Conservation (phyloP, 345 rosid species). For the Combretum micranthum region DNA sequence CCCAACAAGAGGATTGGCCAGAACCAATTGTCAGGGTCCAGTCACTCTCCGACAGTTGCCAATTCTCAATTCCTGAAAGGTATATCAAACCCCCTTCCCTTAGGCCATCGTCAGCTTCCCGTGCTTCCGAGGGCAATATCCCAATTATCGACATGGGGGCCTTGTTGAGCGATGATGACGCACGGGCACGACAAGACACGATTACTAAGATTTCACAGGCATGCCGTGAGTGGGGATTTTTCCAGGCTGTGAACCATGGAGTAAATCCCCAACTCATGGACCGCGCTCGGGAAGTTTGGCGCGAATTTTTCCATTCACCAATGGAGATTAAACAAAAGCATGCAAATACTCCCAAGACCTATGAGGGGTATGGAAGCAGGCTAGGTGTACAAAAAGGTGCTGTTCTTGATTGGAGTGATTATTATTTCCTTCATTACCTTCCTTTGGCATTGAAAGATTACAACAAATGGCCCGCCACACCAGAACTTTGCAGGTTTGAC, state of each 20-base stretch:
- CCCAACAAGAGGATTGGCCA: conserved; percentile 72
- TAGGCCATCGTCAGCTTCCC: conserved; percentile 31
- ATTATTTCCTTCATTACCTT: conserved; percentile 68
- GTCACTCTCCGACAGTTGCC: conserved; percentile 57
- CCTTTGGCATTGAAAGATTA: conserved; percentile 49
- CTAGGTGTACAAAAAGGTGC: conserved; percentile 82
- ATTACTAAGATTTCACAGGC: conserved; percentile 36
- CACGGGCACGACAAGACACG: conserved; percentile 14
- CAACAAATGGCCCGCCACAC: conserved; percentile 77
- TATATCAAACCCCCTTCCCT: conserved; percentile 63
- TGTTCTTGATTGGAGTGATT: conserved; percentile 93
- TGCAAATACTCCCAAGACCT: conserved; percentile 71
- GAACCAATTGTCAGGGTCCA: conserved; percentile 95
- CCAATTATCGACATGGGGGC: conserved; percentile 70
- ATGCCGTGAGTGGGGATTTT: conserved; percentile 86
- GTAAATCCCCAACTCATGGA: conserved; percentile 60
- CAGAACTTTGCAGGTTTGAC: conserved; percentile 48
- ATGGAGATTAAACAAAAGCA: conserved; percentile 53
- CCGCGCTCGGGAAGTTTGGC: conserved; percentile 50
- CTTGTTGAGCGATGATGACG: conserved; percentile 18
- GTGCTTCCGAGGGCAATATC: conserved; percentile 29
- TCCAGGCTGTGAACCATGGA: conserved; percentile 86
- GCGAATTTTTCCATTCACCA: conserved; percentile 72
- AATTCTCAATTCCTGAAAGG: conserved; percentile 46
- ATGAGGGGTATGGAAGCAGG: conserved; percentile 93